phyloP scores from a whole-genome alignment of 371 early-diverging fungal species.

The Ecytonucleospora hepatopenaei region DNA sequence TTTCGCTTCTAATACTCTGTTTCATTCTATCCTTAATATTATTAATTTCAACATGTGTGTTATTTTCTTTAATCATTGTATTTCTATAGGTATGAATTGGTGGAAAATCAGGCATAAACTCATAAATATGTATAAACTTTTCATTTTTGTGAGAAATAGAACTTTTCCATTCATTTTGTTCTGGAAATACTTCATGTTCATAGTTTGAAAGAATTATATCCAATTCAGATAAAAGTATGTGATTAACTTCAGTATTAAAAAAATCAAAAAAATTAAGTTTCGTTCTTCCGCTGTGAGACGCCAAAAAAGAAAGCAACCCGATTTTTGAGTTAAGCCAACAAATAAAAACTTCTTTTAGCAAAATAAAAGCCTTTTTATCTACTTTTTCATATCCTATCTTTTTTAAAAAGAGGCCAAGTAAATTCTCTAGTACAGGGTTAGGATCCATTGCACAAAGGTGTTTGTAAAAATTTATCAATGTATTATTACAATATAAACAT shows the following conservation, averaged over 20 bases:
- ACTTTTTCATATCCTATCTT: not conserved
- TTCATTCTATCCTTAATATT: conserved; percentile 51
- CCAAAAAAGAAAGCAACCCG: not conserved
- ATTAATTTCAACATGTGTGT: conserved; percentile 29
- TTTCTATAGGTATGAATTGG: conserved; percentile 54
- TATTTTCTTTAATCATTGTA: conserved; percentile 37
- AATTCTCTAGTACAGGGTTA: no score
- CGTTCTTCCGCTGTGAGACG: not conserved
- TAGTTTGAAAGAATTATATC: not conserved
- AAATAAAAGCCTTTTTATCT: not conserved
- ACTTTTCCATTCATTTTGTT: conserved; percentile 11
- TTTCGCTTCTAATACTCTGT: conserved; percentile 49
- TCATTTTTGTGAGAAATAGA: conserved; percentile 41
- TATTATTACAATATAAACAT: not conserved
- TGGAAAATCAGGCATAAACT: conserved; percentile 55
- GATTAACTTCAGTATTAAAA: not conserved
- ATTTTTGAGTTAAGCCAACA: not conserved
- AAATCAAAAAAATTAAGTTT: not conserved
- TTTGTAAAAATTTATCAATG: no score
- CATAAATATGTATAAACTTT: conserved; percentile 53
- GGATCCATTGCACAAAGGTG: no score
- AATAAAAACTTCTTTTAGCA: not conserved
- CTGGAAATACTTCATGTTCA: not conserved
- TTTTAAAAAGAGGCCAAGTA: not conserved
- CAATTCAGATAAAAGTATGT: not conserved